Evolutionary conservation across 75 land plant genomes (phyloP).

Genomic region (Cupressus sempervirens): DNA sequence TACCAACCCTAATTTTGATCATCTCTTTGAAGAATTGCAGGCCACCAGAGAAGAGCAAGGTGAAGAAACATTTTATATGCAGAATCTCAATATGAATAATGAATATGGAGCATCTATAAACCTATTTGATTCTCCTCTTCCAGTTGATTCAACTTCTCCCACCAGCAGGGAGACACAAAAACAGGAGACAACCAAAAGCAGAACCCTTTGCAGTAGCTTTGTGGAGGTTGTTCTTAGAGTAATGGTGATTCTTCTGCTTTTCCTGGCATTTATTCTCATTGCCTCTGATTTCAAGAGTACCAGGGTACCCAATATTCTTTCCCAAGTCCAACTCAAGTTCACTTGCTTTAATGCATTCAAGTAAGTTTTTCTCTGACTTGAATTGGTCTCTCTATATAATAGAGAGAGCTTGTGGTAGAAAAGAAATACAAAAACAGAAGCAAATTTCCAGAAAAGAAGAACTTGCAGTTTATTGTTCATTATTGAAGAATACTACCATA

Average conservation of each 20-base stretch:
- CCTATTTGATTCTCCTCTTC: neutral
- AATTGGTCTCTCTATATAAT: no score
- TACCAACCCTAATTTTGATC: neutral
- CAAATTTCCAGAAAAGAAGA: no score
- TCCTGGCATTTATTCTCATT: slow-evolving; percentile 8
- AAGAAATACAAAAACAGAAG: no score
- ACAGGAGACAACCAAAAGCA: neutral
- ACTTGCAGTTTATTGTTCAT: no score
- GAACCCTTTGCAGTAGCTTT: slow-evolving; percentile 10
- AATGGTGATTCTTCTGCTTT: neutral
- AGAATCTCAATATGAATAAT: slow-evolving; percentile 1
- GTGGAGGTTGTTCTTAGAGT: slow-evolving; percentile 4
- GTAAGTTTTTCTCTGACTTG: neutral
- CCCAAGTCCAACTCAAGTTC: neutral
- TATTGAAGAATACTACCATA: no score
- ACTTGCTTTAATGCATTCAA: neutral
- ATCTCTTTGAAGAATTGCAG: slow-evolving; percentile 7
- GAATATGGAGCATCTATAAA: neutral
- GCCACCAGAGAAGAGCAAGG: neutral
- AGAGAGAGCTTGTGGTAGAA: no score
- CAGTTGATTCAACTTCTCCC: neutral
- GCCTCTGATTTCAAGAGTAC: slow-evolving; percentile 10
- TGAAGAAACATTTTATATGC: neutral
- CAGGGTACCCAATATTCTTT: neutral
- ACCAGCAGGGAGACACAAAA: neutral